Conservation (phyloP, 345 rosid genomes). For the Conringia planisiliqua region DNA sequence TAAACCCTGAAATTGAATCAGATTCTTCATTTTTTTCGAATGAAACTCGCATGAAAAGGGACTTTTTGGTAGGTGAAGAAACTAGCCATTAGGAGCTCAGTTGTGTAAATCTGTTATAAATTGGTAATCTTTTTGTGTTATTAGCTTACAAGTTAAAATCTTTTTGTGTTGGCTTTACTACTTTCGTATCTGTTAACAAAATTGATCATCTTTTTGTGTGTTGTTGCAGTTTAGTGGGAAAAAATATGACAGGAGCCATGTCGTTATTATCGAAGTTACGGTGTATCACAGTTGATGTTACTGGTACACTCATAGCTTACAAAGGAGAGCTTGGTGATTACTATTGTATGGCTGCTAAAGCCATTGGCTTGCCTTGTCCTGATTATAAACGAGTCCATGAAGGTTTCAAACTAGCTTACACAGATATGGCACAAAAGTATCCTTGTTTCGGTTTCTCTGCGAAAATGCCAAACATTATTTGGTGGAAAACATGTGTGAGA, state of each 20-base stretch:
- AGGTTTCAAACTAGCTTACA: constrained; percentile 88
- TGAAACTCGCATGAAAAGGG: neutral
- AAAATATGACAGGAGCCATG: constrained; percentile 34
- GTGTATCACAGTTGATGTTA: constrained; percentile 92
- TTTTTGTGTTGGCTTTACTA: neutral
- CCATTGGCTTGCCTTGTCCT: constrained; percentile 89
- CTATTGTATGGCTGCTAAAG: constrained; percentile 99
- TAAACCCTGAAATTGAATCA: neutral
- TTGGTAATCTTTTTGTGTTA: neutral
- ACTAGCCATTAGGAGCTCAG: neutral
- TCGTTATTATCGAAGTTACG: constrained; percentile 64
- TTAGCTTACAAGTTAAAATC: neutral
- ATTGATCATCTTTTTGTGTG: neutral
- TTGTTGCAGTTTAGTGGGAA: constrained; percentile 10
- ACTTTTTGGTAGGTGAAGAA: neutral
- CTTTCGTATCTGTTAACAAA: neutral
- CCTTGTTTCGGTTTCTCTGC: constrained; percentile 90
- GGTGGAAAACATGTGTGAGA: constrained; percentile 94
- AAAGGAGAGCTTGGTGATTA: constrained; percentile 99
- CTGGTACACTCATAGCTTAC: constrained; percentile 95
- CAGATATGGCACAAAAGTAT: constrained; percentile 79
- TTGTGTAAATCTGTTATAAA: neutral
- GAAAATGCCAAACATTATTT: constrained; percentile 79
- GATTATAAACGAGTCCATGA: constrained; percentile 86
- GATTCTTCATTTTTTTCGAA: neutral